A percentile compares a stretch with the other conserved stretches of the same genome.
Evolutionary conservation across 2,329 filamentous ascomycete genomes (phyloP).

Genomic region (Aspergillus thermomutatus): DNA sequence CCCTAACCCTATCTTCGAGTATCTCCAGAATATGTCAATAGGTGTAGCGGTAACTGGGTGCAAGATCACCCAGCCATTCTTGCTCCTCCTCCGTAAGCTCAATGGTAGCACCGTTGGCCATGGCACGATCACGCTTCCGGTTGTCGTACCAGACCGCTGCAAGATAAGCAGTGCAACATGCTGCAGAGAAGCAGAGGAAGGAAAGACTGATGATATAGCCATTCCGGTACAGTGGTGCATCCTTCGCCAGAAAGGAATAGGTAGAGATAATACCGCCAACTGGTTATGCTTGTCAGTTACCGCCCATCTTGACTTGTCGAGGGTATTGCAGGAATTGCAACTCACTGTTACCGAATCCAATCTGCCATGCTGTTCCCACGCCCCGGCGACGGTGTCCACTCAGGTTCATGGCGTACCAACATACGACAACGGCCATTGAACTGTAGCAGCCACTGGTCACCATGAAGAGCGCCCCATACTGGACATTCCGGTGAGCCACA

Average conservation of each 20-base stretch:
- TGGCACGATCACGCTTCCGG: constrained; percentile 33
- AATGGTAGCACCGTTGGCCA: constrained; percentile 19
- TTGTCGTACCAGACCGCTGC: constrained; percentile 39
- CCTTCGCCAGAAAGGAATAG: constrained; percentile 63
- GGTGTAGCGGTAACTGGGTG: constrained; percentile 40
- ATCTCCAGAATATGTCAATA: constrained; percentile 20
- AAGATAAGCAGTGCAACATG: constrained; percentile 44
- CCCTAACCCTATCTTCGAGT: constrained; percentile 12
- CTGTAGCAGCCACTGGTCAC: constrained; percentile 76
- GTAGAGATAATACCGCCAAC: constrained; percentile 76
- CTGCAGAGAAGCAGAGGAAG: constrained; percentile 66
- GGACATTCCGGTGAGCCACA: constrained; percentile 51
- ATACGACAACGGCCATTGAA: constrained; percentile 84
- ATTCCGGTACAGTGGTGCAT: constrained; percentile 65
- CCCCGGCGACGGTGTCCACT: constrained; percentile 68
- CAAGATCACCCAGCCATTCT: constrained; percentile 39
- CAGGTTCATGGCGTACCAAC: constrained; percentile 80
- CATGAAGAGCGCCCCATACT: constrained; percentile 80
- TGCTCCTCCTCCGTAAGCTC: constrained; percentile 31
- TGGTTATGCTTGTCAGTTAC: constrained; percentile 12
- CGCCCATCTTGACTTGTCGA: not conserved
- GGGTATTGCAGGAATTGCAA: not conserved
- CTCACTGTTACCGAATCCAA: constrained; percentile 67
- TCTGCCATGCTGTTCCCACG: constrained; percentile 71
- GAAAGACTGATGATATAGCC: constrained; percentile 76